phyloP scores from a whole-genome alignment of 1,284 basidiomycete genomes.

The Ganoderma lucidum region DNA sequence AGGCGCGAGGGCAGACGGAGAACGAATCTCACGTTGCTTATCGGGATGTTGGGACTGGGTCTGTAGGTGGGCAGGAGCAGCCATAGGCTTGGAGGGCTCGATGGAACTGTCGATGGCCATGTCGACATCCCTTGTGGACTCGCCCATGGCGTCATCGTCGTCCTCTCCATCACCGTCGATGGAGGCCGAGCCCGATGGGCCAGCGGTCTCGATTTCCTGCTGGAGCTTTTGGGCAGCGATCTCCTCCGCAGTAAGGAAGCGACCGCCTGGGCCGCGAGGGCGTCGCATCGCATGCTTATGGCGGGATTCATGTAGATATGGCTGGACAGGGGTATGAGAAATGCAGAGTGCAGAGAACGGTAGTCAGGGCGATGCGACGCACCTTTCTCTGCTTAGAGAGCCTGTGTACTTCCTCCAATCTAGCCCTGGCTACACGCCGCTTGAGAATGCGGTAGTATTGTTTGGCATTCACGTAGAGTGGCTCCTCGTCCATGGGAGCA shows the following conservation, averaged over 20 bases:
- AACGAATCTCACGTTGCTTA: conserved; percentile 29
- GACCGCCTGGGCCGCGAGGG: conserved; percentile 94
- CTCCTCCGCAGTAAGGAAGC: conserved; percentile 96
- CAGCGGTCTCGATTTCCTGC: conserved; percentile 39
- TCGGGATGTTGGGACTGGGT: conserved; percentile 27
- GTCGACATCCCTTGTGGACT: conserved; percentile 36
- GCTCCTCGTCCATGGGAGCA: conserved; percentile 83
- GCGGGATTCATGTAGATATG: conserved; percentile 96
- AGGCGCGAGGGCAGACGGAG: conserved; percentile 20
- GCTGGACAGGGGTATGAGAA: conserved; percentile 56
- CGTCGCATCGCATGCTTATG: conserved; percentile 98
- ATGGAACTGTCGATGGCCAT: conserved; percentile 37
- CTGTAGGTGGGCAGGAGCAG: conserved; percentile 9
- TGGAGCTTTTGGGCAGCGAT: conserved; percentile 80
- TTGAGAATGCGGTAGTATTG: conserved; percentile 98
- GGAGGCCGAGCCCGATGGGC: conserved; percentile 40
- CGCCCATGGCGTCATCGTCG: conserved; percentile 44
- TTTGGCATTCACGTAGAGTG: conserved; percentile 96
- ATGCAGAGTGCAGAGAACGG: conserved; percentile 8
- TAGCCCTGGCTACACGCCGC: conserved; percentile 85
- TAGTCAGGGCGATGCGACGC: conserved; percentile 29
- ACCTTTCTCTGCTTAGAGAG: conserved; percentile 93
- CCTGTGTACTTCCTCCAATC: conserved; percentile 91
- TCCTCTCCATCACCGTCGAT: conserved; percentile 46
- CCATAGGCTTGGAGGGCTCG: conserved; percentile 28